A percentile compares a stretch with the other conserved stretches of the same genome.
phyloP scores from a whole-genome alignment of 2,329 filamentous ascomycete species.

The Mollisia scopiformis region DNA sequence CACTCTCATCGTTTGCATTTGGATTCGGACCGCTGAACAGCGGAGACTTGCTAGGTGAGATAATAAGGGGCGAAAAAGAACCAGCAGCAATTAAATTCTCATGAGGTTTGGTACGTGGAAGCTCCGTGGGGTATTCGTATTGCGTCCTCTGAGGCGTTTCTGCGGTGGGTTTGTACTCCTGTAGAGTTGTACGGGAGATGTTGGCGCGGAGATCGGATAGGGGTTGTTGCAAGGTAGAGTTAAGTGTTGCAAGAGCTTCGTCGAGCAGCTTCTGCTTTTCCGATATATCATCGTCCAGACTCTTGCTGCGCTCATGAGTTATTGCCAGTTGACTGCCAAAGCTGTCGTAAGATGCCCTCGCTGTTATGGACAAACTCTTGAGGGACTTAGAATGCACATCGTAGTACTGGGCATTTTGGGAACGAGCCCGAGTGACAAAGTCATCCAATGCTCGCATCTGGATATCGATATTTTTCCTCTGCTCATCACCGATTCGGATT shows the following conservation, averaged over 20 bases:
- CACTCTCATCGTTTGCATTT: too few species aligned
- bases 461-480: conserved; percentile 83
- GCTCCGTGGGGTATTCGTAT: conserved; percentile 78
- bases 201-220: conserved; percentile 73
- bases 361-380: conserved; percentile 66
- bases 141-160: conserved; percentile 79
- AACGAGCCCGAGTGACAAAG: conserved; percentile 81
- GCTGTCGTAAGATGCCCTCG: conserved; percentile 72
- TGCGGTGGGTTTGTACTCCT: conserved; percentile 85
- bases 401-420: conserved; percentile 80
- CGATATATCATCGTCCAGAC: conserved; percentile 70
- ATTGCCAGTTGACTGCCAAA: conserved; percentile 72
- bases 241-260: conserved; percentile 63
- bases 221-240: conserved; percentile 65
- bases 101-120: conserved; percentile 75
- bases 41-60: too few species aligned
- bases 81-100: conserved; percentile 58
- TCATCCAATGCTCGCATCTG: conserved; percentile 91
- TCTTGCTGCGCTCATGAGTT: conserved; percentile 68
- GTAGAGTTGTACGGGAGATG: conserved; percentile 66
- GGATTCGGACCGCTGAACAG: too few species aligned
- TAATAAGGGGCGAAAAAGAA: too few species aligned
- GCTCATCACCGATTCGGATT: conserved; percentile 84
- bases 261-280: conserved; percentile 60
- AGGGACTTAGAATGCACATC: conserved; percentile 69